phyloP scores from a whole-genome alignment of 2,329 filamentous ascomycete genomes.

The Pseudocercospora pini-densiflorae region DNA sequence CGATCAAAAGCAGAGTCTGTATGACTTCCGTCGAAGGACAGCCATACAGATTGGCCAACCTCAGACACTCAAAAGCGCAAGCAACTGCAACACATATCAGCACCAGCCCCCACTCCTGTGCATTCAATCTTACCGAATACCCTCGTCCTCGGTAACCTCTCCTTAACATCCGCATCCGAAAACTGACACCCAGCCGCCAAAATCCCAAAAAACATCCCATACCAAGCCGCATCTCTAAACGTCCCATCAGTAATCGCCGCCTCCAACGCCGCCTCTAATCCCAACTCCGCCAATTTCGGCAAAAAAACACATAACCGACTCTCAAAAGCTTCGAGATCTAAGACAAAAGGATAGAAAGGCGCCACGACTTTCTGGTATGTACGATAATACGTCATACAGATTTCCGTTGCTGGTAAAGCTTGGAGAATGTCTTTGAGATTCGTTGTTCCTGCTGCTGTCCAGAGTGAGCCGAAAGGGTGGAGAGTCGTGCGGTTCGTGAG shows the following conservation, averaged over 20 bases:
- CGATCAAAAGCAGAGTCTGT: constrained; percentile 12
- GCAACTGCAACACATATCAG: background rate
- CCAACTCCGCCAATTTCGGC: background rate
- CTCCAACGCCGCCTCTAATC: background rate
- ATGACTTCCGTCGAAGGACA: constrained; percentile 12
- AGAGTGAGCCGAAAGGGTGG: constrained; percentile 15
- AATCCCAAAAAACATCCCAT: constrained; percentile 13
- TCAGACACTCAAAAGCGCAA: constrained; percentile 16
- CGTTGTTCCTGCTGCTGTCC: constrained; percentile 8
- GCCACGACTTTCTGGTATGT: constrained; percentile 11
- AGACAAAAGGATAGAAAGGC: constrained; percentile 12
- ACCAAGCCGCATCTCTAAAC: constrained; percentile 11
- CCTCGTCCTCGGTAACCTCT: constrained; percentile 12
- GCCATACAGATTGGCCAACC: constrained; percentile 16
- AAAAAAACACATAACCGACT: background rate
- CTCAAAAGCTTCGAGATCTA: constrained; percentile 11
- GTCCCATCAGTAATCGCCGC: constrained; percentile 2
- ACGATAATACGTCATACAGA: constrained; percentile 13
- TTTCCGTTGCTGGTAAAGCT: constrained; percentile 13
- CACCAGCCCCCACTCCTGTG: background rate
- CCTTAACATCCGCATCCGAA: constrained; percentile 2
- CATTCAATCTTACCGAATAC: constrained; percentile 4
- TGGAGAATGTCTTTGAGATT: constrained; percentile 14
- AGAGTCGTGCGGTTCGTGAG: constrained; percentile 14
- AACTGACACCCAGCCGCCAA: constrained; percentile 16